A percentile compares a stretch with the other conserved stretches of the same genome.
phyloP scores from a whole-genome alignment of 1,139 yeast genomes.

The Pichia sp. region DNA sequence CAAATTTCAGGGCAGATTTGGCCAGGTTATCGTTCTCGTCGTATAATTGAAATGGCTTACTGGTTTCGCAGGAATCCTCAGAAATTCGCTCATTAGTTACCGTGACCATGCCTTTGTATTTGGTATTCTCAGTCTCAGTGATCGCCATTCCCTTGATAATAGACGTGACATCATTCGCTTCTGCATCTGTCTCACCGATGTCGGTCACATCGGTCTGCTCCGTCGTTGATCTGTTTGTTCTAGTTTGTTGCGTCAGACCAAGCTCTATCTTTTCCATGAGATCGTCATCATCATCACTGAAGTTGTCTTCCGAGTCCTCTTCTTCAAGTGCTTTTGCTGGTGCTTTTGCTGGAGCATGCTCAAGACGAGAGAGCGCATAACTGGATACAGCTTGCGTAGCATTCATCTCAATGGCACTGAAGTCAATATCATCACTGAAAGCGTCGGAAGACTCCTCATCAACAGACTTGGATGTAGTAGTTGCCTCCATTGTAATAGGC shows the following conservation, averaged over 20 bases:
- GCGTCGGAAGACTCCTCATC: slow-evolving; percentile 15
- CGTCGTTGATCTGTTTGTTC: slow-evolving; percentile 7
- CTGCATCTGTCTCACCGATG: slow-evolving; percentile 2
- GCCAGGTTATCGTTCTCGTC: slow-evolving; percentile 30
- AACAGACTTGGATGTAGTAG: not conserved
- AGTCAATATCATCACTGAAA: slow-evolving; percentile 26
- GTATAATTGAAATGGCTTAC: slow-evolving; percentile 7
- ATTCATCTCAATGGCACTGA: slow-evolving; percentile 22
- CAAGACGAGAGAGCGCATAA: not conserved
- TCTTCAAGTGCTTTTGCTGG: not conserved
- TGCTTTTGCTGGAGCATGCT: not conserved
- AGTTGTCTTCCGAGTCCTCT: slow-evolving; percentile 14
- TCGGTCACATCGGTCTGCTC: slow-evolving; percentile 12
- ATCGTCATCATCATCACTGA: slow-evolving; percentile 26
- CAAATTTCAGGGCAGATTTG: slow-evolving; percentile 37
- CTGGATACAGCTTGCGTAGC: slow-evolving; percentile 10
- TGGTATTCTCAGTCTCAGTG: not conserved
- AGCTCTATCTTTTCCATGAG: slow-evolving; percentile 13
- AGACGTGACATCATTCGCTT: not conserved
- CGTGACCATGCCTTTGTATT: slow-evolving; percentile 8
- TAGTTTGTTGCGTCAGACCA: slow-evolving; percentile 2
- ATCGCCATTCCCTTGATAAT: not conserved
- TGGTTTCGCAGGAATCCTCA: not conserved
- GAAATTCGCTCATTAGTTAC: not conserved
- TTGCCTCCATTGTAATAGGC: not conserved